Evolutionary conservation across 1,284 basidiomycete species (phyloP).

Genomic region (Cryptococcus sp.): DNA sequence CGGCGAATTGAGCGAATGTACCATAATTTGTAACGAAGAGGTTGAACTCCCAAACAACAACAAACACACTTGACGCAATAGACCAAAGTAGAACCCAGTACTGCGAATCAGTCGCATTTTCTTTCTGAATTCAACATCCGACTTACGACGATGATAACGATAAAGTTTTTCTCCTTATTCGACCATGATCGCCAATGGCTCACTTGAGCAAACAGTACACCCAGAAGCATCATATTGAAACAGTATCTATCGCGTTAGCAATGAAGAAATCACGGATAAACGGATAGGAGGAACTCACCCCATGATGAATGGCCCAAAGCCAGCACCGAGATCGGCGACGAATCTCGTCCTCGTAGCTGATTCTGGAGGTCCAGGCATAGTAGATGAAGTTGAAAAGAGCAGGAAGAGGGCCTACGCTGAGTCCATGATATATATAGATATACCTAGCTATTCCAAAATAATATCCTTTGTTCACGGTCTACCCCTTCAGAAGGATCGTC

Average conservation of each 20-base stretch:
- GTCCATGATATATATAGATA: too few species aligned
- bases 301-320: not conserved
- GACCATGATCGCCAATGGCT: not conserved
- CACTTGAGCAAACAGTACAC: not conserved
- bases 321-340: not conserved
- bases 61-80: not conserved
- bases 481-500: too few species aligned
- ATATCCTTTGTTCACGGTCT: too few species aligned
- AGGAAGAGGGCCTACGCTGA: too few species aligned
- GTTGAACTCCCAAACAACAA: not conserved
- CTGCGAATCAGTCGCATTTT: not conserved
- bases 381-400: too few species aligned
- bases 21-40: not conserved
- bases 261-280: not conserved
- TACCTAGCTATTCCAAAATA: too few species aligned
- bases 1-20: not conserved
- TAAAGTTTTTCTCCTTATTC: not conserved
- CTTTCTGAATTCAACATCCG: not conserved
- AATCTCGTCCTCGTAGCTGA: not conserved
- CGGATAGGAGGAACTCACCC: not conserved
- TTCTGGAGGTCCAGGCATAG: too few species aligned
- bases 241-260: not conserved
- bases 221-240: not conserved
- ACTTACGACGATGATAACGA: not conserved
- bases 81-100: not conserved